These are phyloP conservation scores for Cladosporium sp. DNA, from an alignment of 2,329 filamentous ascomycete species.

Conservation along the genomic window DNA sequence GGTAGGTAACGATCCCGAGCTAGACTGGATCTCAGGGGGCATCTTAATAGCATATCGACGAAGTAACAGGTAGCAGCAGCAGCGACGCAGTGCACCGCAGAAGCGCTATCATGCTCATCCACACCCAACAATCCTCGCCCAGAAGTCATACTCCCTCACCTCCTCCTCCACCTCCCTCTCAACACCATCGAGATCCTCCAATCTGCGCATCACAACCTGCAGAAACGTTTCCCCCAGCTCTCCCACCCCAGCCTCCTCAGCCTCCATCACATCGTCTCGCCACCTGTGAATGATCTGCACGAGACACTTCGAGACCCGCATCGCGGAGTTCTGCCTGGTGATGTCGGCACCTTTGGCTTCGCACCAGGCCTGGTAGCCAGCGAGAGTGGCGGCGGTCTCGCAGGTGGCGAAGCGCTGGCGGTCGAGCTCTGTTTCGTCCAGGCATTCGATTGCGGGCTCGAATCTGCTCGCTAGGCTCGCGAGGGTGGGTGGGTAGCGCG, in stretches of 20 bases:
- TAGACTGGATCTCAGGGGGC: not conserved
- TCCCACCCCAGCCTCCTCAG: not conserved
- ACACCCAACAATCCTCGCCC: not conserved
- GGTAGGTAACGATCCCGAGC: not conserved
- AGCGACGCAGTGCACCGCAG: not conserved
- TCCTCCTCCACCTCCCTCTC: not conserved
- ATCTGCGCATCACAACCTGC: not conserved
- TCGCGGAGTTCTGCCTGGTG: not conserved
- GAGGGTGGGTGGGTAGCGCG: not conserved
- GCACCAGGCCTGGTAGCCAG: not conserved
- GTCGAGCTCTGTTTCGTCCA: not conserved
- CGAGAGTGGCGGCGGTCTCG: not conserved
- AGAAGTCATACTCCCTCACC: not conserved
- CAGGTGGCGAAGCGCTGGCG: not conserved
- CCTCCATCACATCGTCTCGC: not conserved
- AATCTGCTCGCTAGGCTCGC: not conserved
- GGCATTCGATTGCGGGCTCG: not conserved
- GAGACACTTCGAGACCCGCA: not conserved
- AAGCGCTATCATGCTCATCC: not conserved
- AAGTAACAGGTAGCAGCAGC: not conserved
- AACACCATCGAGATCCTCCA: slow-evolving; percentile 11
- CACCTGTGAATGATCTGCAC: not conserved
- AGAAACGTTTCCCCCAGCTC: slow-evolving; percentile 4
- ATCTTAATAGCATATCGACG: not conserved
- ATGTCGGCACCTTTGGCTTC: not conserved